Evolutionary conservation across 164 flowering plant species (phyloP), one percentile per base, ranked within the genome.

Genomic region (Cinnamomum chago): DNA sequence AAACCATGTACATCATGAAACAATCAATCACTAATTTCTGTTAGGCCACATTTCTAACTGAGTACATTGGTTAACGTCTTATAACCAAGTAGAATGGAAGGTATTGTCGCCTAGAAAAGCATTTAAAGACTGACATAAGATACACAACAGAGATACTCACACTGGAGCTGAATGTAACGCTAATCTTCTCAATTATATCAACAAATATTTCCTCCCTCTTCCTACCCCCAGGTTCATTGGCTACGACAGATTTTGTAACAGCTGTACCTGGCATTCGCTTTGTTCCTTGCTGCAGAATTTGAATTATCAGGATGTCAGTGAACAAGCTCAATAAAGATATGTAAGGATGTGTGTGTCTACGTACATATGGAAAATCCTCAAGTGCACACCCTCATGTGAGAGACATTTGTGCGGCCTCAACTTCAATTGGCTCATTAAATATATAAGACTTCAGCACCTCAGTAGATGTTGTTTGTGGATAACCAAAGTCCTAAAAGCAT

Each of bases 211-310:
- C 98, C 83, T 92, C 99, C 78, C 99, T 93, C 86, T 79, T 90
- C 72, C 92, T 82, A 47, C 97, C 99, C 60, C 92, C 92, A 66
- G 95, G 90, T 67, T 90, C 98, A 90, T 88, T 89, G 73, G 99
- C 92, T 11, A 95, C 94, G 77, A 92, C 98, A 77, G 99, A 95
- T 80, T 93, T 93, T 73, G 99, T 92, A 50, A 95, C 91, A 72
- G 99, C 98, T 68, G 94, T 95, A 28, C 97, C 98, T 51, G 99
- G 98, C 97, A 93, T 93, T 83, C 95, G 81, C 84, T 95, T 95
- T 55, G 83, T 81, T 66, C 98, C 98, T 91, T 91, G 94, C 97
- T 95, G 95, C 80, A 87, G 58, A 22, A 24, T 76, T 55, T 9
- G 33, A 73, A 79, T 58, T 70, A 70, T 64, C 25, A 68, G 72